These are phyloP conservation scores for Vitis vinifera DNA, from an alignment of 164 flowering plant species.

Conservation along the genomic window DNA sequence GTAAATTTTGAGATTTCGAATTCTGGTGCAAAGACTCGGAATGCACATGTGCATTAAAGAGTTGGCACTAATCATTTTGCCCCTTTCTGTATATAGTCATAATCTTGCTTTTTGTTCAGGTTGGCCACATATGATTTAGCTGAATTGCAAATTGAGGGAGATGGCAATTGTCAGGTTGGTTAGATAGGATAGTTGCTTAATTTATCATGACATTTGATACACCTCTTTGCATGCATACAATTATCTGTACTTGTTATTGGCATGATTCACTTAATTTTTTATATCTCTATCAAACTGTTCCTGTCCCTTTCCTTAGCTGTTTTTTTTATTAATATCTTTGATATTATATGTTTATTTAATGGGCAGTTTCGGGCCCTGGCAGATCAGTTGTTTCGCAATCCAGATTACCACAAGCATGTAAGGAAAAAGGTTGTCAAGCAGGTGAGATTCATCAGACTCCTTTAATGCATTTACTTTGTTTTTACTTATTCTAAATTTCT, in stretches of 20 bases:
- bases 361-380: slow-evolving; percentile 93
- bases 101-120: slow-evolving; percentile 39
- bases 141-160: slow-evolving; percentile 89
- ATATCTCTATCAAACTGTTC: not conserved
- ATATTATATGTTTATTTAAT: slow-evolving; percentile 6
- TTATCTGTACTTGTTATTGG: not conserved
- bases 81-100: slow-evolving; percentile 4
- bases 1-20: not conserved
- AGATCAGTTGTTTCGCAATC: slow-evolving; percentile 81
- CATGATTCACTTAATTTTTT: not conserved
- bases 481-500: not conserved
- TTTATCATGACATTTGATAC: not conserved
- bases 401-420: slow-evolving; percentile 84
- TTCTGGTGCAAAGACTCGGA: not conserved
- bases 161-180: slow-evolving; percentile 93
- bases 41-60: not conserved
- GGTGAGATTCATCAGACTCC: slow-evolving; percentile 35
- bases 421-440: slow-evolving; percentile 79
- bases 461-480: not conserved
- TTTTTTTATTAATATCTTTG: slow-evolving; percentile 1
- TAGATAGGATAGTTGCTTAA: not conserved
- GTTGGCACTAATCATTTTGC: not conserved
- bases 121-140: slow-evolving; percentile 76
- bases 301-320: not conserved
- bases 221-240: not conserved